phyloP scores from a whole-genome alignment of 352 stramenopile species.

The Globisporangium paddicum region DNA sequence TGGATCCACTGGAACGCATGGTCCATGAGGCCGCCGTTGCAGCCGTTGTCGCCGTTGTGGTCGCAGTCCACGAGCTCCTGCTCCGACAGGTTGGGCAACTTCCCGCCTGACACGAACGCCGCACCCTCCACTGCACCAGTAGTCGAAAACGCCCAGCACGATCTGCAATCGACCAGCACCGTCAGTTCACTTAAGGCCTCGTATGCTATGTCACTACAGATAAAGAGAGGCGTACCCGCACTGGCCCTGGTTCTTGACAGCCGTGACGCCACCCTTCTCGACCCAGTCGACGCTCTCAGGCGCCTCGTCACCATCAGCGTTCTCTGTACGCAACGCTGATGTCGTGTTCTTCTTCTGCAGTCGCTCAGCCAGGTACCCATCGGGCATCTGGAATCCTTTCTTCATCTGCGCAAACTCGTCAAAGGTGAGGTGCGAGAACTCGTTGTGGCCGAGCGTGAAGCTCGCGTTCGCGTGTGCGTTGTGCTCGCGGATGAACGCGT shows the following conservation, averaged over 20 bases:
- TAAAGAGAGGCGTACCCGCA: constrained; percentile 61
- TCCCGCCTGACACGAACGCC: constrained; percentile 74
- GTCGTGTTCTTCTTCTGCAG: not conserved
- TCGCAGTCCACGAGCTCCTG: constrained; percentile 92
- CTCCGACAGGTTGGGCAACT: constrained; percentile 84
- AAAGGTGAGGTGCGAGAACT: constrained; percentile 28
- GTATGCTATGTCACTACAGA: too few relatives aligned
- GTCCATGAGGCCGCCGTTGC: constrained; percentile 86
- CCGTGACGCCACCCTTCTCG: constrained; percentile 32
- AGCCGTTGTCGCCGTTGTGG: constrained; percentile 78
- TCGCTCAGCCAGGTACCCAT: constrained; percentile 15
- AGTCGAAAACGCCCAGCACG: constrained; percentile 97
- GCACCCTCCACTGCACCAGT: constrained; percentile 88
- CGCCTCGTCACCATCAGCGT: not conserved
- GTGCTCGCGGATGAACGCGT: constrained; percentile 21
- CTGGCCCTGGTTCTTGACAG: constrained; percentile 93
- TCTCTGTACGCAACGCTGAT: not conserved
- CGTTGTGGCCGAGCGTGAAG: constrained; percentile 28
- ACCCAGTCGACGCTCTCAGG: constrained; percentile 28
- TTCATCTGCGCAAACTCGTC: constrained; percentile 21
- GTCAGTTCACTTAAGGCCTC: not conserved
- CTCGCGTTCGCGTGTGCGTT: constrained; percentile 12
- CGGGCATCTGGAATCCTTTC: constrained; percentile 16
- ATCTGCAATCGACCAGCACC: constrained; percentile 19
- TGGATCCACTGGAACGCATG: constrained; percentile 92